Evolutionary conservation across 116 monocot species (phyloP), one percentile per base, ranked within the genome.

Genomic region (Trichopus zeylanicus): DNA sequence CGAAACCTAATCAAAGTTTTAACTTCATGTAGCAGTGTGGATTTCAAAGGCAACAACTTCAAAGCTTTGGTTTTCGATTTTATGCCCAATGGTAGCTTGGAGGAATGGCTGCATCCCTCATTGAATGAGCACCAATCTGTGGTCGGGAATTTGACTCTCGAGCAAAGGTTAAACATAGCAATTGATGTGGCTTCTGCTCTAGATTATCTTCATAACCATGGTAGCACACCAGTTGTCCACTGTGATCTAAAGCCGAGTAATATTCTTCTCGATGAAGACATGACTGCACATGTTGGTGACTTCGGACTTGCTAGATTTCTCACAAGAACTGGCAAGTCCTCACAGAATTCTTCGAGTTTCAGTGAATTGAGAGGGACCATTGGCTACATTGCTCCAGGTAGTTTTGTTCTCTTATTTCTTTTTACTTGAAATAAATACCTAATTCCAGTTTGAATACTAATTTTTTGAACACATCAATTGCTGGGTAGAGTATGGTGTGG

Each of bases 201-300:
- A 4, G 42, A 42, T 10, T 42, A 42, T 42, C 42, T 42, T 18
- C 42, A 42, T 42, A 13, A 42, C 42, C n/a, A 13, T 18, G 13
- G 42, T n/a, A 13, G n/a, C 13, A 13, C 42, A 3, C 42, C 42
- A 42, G 12, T 42, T 42, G 42, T 42, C n/a, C 42, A 42, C 16
- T 42, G 42, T 42, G 42, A 42, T 42, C 42, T 42, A n/a, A 42
- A 42, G 12, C 42, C 42, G n/a, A 42, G 42, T n/a, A 42, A 42
- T 42, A n/a, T 42, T 42, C 42, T 42, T 18, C n/a, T 42, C 2
- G 42, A 42, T 42, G 42, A 42, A 16, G 42, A 42, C 42, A 42
- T 42, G 42, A 42, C 13, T 42, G 42, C 42, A 16, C 42, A 15
- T 42, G 42, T 42, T 15, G 42, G 42, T 16, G 42, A 42, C 42